Conservation (phyloP, 2,329 filamentous ascomycete genomes). For the Lachnellula suecica region DNA sequence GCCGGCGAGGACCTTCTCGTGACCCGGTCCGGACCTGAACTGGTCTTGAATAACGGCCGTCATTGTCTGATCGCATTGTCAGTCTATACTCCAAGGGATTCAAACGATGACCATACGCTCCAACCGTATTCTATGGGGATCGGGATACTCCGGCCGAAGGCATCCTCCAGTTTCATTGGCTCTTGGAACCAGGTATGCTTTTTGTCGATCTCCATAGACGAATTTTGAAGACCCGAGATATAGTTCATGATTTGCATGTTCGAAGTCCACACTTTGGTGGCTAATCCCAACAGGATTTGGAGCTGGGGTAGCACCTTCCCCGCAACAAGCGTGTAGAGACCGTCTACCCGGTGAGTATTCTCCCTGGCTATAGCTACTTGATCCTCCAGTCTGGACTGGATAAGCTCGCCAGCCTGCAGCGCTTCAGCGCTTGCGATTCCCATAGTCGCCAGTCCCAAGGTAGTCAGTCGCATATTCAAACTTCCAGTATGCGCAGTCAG, state of each 20-base stretch:
- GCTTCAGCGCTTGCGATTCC: neutral
- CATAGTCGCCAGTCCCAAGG: neutral
- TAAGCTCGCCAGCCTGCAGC: neutral
- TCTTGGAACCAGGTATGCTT: slow-evolving; percentile 13
- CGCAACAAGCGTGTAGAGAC: neutral
- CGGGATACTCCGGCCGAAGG: slow-evolving; percentile 9
- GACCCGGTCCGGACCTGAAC: slow-evolving; percentile 7
- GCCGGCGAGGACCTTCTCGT: slow-evolving; percentile 7
- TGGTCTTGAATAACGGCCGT: slow-evolving; percentile 8
- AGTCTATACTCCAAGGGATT: neutral
- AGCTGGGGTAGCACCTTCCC: neutral
- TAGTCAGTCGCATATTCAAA: slow-evolving; percentile 21
- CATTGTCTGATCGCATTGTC: neutral
- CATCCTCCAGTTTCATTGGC: slow-evolving; percentile 12
- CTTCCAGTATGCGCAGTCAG: slow-evolving; percentile 17
- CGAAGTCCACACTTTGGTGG: neutral
- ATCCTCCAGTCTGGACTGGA: neutral
- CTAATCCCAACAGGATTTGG: neutral
- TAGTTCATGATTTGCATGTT: neutral
- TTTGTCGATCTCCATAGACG: neutral
- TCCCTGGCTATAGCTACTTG: neutral
- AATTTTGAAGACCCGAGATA: neutral
- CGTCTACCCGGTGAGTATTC: neutral
- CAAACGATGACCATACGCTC: neutral
- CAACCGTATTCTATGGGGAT: slow-evolving; percentile 14